Base-by-base conservation (phyloP, 768 basidiomycete species). In the Phylloporus sp. region DNA sequence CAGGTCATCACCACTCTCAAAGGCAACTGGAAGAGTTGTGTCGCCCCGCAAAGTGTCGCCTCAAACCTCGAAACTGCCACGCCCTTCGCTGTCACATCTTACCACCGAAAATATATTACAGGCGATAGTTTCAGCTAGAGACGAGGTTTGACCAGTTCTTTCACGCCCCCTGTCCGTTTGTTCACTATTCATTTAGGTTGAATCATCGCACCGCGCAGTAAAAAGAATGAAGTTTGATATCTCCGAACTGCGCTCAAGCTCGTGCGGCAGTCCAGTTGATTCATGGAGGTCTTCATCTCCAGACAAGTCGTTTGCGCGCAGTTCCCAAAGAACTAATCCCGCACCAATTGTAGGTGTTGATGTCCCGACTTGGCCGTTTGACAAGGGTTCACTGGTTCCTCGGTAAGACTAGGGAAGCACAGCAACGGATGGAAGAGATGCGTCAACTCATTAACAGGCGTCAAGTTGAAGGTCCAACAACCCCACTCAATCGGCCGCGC, bases 351-450 rank as follows among this genome's bases (percentile, higher is more conserved):
- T 83, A 55, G 52, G 66, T 49, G 42, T 48, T 31, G 40, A 34
- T 38, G 24, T 41, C 34, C 31, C 35, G 17, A 44, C 40, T 38
- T 42, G 46, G 33, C 32, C 29, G n/a, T 49, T 37, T 18, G 10
- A 38, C 35, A 17, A 34, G 29, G 51, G 26, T 36, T 59, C 31
- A 54, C 40, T 26, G 15, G 23, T 28, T 43, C 37, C 26, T 23
- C 21, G 9, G 38, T 90, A 55, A 91, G 89, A 85, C 78, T 11
- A 81, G 68, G 58, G 88, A 82, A 44, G 87, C 88, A 28, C 82
- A 81, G 54, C 82, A 82, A 28, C 80, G 90, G 20, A 75, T 90
- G 72, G 81, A 88, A 56, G 90, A 92, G 63, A 88, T 92, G 88
- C 77, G 82, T 32, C 78, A 78, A 53, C 70, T 89, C 46, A 89